phyloP scores from a whole-genome alignment of 495 filamentous ascomycete genomes.

The Penicillium roqueforti region DNA sequence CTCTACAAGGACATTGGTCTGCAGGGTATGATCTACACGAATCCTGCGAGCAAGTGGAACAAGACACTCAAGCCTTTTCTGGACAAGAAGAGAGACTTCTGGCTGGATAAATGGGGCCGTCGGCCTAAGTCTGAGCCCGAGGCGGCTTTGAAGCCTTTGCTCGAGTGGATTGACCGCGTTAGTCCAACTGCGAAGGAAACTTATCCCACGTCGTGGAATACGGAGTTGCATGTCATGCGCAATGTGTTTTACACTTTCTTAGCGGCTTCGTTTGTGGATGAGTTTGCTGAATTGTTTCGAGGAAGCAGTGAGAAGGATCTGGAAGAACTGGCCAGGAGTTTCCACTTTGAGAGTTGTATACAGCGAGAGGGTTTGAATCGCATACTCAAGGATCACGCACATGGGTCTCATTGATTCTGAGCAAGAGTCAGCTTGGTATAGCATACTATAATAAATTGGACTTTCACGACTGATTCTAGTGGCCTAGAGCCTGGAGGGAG shows the following conservation, averaged over 20 bases:
- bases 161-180: slow-evolving; percentile 41
- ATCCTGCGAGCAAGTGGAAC: slow-evolving; percentile 47
- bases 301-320: slow-evolving; percentile 51
- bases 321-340: slow-evolving; percentile 53
- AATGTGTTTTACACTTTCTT: slow-evolving; percentile 51
- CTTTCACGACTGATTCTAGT: neutral
- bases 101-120: slow-evolving; percentile 54
- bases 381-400: slow-evolving; percentile 44
- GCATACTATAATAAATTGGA: neutral
- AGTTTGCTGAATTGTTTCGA: slow-evolving; percentile 55
- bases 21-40: slow-evolving; percentile 58
- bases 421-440: neutral
- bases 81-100: slow-evolving; percentile 49
- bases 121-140: slow-evolving; percentile 35
- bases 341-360: slow-evolving; percentile 55
- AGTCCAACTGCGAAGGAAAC: slow-evolving; percentile 38
- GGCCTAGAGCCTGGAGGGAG: neutral
- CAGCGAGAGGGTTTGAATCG: slow-evolving; percentile 53
- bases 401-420: neutral
- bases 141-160: slow-evolving; percentile 34
- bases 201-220: slow-evolving; percentile 55
- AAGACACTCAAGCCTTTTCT: slow-evolving; percentile 48
- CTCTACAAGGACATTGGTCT: slow-evolving; percentile 63
- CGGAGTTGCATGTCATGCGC: slow-evolving; percentile 52
- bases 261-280: slow-evolving; percentile 48